Evolutionary conservation across 257 asterid species (phyloP), one percentile per base, ranked within the genome.

Genomic region (Cinchona pubescens): DNA sequence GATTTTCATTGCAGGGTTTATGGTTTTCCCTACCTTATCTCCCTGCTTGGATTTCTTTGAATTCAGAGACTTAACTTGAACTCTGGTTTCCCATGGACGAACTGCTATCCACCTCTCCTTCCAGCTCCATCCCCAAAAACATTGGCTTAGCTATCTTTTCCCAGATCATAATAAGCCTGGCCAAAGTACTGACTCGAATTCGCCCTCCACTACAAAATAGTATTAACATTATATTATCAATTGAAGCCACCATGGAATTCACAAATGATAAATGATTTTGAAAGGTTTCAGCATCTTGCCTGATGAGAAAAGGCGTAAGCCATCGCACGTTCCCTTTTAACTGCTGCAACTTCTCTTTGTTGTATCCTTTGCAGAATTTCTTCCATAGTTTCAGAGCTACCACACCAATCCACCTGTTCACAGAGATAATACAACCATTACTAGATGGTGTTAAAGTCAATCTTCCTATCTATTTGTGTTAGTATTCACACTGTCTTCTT

Each of bases 51-150:
- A 19, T 76, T 70, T 87, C 79, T 91, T 89, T 65, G 74, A 27
- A 35, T 75, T 76, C 38, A 67, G 2, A 42, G 78, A 78, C 30
- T 80, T 81, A 2, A 84, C 46, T 68, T 83, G 82, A 74, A 82
- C 86, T 40, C 93, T 80, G 21, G 81, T 87, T 81, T 91, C 97
- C 97, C 94, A 90, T 21, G 94, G 96, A 7, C 94, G 87, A 80
- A 80, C 88, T 18, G 97, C 94, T 2, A 86, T 80, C 96, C 96
- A 91, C 7, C 92, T 66, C 66, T 91, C 96, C 71, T 81, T 88
- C 94, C 97, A 88, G 86, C 96, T 90, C 97, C 97, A 92, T 13
- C 96, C 94, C 92, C 96, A n/a, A n/a, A n/a, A n/a, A n/a, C n/a
- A n/a, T n/a, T n/a, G n/a, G n/a, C n/a, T n/a, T n/a, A 87, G 73